Conservation (phyloP, 73 alveolate genomes). For the Paraurostyla sp. region DNA sequence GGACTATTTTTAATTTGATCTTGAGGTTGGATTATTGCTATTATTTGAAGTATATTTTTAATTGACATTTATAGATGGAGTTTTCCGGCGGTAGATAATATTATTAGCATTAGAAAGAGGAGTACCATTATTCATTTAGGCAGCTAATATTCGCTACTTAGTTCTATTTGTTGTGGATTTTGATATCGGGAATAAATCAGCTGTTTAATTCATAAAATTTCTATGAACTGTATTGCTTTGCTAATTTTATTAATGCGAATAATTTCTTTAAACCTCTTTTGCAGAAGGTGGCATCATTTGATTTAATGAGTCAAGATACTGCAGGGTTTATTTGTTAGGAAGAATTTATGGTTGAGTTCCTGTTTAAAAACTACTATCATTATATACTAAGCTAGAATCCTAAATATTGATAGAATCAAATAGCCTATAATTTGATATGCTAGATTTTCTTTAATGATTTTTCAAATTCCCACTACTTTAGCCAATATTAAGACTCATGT, state of each 20-base stretch:
- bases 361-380: not conserved
- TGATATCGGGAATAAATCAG: constrained; percentile 22
- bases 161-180: not conserved
- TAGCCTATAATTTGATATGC: not conserved
- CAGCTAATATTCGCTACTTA: not conserved
- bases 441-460: not conserved
- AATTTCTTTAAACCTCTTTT: not conserved
- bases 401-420: constrained; percentile 24
- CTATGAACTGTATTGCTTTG: not conserved
- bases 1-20: not conserved
- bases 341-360: too few species aligned
- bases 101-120: not conserved
- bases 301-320: too few species aligned
- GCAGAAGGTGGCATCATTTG: not conserved
- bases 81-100: not conserved
- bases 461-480: not conserved
- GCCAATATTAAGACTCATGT: constrained; percentile 9
- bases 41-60: constrained; percentile 13
- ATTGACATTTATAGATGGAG: constrained; percentile 34
- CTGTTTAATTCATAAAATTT: not conserved
- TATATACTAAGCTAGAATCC: not conserved
- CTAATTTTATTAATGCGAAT: not conserved
- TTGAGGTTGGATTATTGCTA: not conserved
- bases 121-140: not conserved
- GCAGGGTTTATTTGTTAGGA: too few species aligned